Evolutionary conservation across 73 alveolate genomes (phyloP), one percentile per base, ranked within the genome.

Genomic region (Effrenium voratum): DNA sequence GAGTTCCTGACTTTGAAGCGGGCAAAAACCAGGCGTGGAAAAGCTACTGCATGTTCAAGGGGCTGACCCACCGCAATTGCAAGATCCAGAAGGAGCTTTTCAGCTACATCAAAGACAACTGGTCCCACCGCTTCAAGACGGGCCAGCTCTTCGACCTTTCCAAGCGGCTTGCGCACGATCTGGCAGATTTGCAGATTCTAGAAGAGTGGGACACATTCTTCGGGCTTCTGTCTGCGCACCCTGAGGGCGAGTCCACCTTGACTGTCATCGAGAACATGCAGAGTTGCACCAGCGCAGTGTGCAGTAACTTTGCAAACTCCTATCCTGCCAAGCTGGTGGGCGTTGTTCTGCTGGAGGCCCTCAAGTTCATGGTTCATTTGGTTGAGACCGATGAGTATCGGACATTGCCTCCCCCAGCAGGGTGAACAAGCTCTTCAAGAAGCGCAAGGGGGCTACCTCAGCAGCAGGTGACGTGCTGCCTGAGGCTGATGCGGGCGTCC

Each of bases 1-100:
- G n/a, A n/a, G n/a, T n/a, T n/a, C n/a, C n/a, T n/a, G n/a, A n/a
- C n/a, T n/a, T n/a, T n/a, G n/a, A n/a, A n/a, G n/a, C n/a, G n/a
- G n/a, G n/a, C n/a, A n/a, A n/a, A n/a, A n/a, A n/a, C n/a, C 84
- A 73, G 84, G 87, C 87, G 15, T 77, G 87, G 87, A 36, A 36
- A 22, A 16, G 60, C 63, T 44, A 77, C 87, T 40, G 59, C 47
- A 60, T 40, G 63, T 3, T 1, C 59, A 40, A 36, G 43, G 63
- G 87, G 40, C 30, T 77, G 36, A 77, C 87, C 0, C 13, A 28
- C 38, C 8, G 63, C 3, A 77, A 77, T 3, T 77, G 87, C 63
- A 36, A 38, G 59, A 40, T 28, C 59, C 63, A 41, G 32, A 38
- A 43, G 6, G 59, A 36, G 34, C 57, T 16, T 38, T 40, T 59